phyloP scores from a whole-genome alignment of 2,329 filamentous ascomycete genomes.

The Calonectria pseudoreteaudii region DNA sequence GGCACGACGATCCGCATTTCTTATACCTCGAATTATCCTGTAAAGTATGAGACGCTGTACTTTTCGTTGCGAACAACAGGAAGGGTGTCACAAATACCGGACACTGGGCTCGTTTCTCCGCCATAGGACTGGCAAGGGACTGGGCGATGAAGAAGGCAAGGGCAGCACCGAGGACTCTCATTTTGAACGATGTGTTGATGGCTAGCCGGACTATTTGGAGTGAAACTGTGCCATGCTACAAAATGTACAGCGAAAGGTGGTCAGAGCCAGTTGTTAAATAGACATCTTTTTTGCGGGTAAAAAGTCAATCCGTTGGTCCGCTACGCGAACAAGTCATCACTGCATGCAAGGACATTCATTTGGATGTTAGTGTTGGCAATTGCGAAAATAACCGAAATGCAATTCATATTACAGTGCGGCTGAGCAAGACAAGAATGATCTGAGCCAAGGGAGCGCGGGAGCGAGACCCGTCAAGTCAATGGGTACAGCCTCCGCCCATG shows the following conservation, averaged over 20 bases:
- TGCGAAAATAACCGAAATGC: background rate
- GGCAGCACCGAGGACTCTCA: background rate
- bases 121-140: background rate
- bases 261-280: background rate
- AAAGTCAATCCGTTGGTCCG: background rate
- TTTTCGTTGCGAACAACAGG: background rate
- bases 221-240: background rate
- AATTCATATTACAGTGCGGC: background rate
- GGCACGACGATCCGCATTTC: background rate
- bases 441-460: background rate
- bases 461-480: background rate
- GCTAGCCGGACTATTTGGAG: background rate
- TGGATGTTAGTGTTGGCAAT: background rate
- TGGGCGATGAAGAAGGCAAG: background rate
- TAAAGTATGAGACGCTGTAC: background rate
- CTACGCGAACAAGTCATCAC: background rate
- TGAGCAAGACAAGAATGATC: background rate
- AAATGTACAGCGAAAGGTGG: background rate
- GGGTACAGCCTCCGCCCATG: background rate
- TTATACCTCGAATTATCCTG: background rate
- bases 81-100: background rate
- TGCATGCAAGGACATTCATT: background rate
- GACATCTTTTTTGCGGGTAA: background rate
- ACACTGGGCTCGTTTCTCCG: background rate
- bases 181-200: background rate